A percentile compares a stretch with the other conserved stretches of the same genome.
Conservation (phyloP, 2,329 filamentous ascomycete species). For the Claviceps quebecensis region DNA sequence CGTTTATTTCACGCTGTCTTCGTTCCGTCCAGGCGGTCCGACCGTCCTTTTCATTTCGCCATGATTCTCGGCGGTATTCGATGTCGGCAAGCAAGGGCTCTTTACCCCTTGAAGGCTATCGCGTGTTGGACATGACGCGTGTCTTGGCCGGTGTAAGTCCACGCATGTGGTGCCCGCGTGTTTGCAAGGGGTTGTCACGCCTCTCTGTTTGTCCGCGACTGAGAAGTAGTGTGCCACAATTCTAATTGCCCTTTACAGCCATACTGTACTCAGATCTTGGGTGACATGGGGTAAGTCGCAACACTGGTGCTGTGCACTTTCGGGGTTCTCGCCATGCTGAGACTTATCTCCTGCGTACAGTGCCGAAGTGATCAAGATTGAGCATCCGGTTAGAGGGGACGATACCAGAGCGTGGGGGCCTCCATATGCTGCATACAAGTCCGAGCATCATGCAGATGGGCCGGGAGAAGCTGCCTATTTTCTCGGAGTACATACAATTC, state of each 20-base stretch:
- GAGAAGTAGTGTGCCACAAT: too few relatives aligned
- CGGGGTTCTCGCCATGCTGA: neutral
- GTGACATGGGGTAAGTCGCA: constrained; percentile 70
- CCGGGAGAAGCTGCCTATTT: constrained; percentile 94
- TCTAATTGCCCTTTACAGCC: constrained; percentile 42
- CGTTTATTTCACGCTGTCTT: constrained; percentile 4
- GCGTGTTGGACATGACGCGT: constrained; percentile 91
- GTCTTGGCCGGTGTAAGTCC: constrained; percentile 77
- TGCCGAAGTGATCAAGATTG: constrained; percentile 93
- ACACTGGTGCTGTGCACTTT: too few relatives aligned
- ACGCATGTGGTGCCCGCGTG: neutral
- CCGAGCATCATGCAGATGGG: constrained; percentile 43
- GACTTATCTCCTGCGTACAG: constrained; percentile 26
- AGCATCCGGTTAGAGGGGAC: constrained; percentile 82
- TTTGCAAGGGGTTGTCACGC: too few relatives aligned
- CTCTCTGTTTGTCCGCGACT: too few relatives aligned
- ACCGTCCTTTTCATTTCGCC: neutral
- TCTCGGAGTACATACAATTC: constrained; percentile 48
- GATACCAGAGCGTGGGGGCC: constrained; percentile 96
- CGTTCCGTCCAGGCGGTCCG: neutral
- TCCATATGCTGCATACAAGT: constrained; percentile 70
- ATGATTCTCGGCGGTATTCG: constrained; percentile 14
- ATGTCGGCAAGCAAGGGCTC: constrained; percentile 12
- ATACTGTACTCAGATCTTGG: constrained; percentile 93
- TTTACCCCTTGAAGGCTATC: constrained; percentile 67